These are phyloP conservation scores for Plectosphaerella cucumerina DNA, from an alignment of 2,329 filamentous ascomycete species.

Conservation along the genomic window DNA sequence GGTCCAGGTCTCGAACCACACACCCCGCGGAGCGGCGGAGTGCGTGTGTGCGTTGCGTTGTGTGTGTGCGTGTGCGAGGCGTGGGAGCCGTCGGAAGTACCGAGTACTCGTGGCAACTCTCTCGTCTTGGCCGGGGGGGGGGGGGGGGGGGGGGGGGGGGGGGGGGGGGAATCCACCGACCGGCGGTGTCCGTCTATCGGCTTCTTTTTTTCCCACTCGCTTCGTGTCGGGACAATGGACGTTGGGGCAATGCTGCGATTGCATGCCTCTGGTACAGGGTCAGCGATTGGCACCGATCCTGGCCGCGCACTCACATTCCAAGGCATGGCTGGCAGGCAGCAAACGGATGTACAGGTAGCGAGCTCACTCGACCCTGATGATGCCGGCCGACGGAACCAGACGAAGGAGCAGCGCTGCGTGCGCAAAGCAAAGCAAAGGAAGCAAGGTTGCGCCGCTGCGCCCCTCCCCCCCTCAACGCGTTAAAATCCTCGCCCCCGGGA, in stretches of 20 bases:
- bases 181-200: no score
- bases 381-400: background rate
- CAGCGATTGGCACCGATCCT: background rate
- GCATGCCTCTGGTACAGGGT: background rate
- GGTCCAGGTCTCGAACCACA: no score
- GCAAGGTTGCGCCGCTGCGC: constrained; percentile 31
- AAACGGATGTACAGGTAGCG: background rate
- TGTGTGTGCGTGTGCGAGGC: background rate
- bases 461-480: constrained; percentile 41
- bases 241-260: no score
- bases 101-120: background rate
- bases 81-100: background rate
- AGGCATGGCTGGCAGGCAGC: background rate
- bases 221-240: no score
- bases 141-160: no score
- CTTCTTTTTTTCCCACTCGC: no score
- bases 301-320: background rate
- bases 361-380: constrained; percentile 1
- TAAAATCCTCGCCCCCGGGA: constrained; percentile 22
- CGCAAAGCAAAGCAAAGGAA: background rate
- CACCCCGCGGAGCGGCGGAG: no score
- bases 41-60: no score
- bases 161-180: no score
- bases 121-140: no score
- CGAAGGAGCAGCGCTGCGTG: no score